Evolutionary conservation across 768 basidiomycete species (phyloP), one percentile per base, ranked within the genome.

Genomic region (Scleroderma citrinum): DNA sequence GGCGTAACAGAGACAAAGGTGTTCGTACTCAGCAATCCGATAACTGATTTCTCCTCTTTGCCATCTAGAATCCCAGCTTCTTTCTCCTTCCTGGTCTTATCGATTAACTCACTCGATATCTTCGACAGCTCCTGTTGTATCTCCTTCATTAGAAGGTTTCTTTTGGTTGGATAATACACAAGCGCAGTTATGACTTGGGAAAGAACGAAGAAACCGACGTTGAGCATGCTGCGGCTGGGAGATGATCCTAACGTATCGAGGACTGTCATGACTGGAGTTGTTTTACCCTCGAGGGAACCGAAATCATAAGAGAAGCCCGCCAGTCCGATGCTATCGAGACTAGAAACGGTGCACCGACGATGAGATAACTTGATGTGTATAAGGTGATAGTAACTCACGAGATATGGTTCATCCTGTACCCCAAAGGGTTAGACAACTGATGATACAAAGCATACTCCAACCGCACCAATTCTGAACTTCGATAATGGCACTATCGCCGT

Each of bases 401-500:
- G 19, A 75, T 64, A 48, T 59, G 63, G 53, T 73, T 76, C 77
- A 76, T 77, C 70, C 69, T 69, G 26, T 35, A 14, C 14, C 21
- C 17, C 3, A 14, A 47, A 5, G 13, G 23, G 2, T 29, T 13
- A 23, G 19, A 21, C 44, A 11, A 7, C 21, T 10, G 35, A 24
- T 12, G 7, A 14, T 29, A 12, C 8, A 37, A 31, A 7, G 32
- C n/a, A 21, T 17, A 5, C 39, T 35, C 24, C 7, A 13, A 10
- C n/a, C 64, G 6, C 37, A 73, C 75, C 78, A 79, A 38, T 55
- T 62, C 50, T 79, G 74, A 12, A 79, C 76, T 37, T 80, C 75
- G 29, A 79, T 73, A 5, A 71, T 31, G 0, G 65, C 59, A 20
- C 66, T 60, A 2, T 56, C 62, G n/a, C 47, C 46, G 2, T 56